A percentile compares a stretch with the other conserved stretches of the same genome.
Evolutionary conservation across 345 rosid species (phyloP).

Genomic region (Eucalyptus curtisii): DNA sequence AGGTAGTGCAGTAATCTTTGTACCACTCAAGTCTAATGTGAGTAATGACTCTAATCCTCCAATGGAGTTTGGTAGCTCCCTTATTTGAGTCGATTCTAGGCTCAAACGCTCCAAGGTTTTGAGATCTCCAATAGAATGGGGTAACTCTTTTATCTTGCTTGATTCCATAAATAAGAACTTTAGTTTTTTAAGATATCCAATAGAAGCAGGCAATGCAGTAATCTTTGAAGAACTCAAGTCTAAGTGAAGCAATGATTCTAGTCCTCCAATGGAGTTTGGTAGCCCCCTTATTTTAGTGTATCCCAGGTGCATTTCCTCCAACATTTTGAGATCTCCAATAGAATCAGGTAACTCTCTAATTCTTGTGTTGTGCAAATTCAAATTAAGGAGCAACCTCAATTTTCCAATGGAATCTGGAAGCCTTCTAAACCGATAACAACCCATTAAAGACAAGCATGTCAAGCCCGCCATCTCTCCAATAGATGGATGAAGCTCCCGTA

Average conservation of each 20-base stretch:
- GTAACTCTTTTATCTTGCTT: neutral
- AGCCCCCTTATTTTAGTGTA: neutral
- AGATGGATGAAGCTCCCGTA: neutral
- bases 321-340: neutral
- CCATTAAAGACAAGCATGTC: neutral
- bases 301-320: rapidly evolving
- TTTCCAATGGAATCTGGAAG: neutral
- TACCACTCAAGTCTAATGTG: rapidly evolving
- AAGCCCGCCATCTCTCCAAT: neutral
- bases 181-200: neutral
- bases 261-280: neutral
- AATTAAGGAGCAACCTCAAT: neutral
- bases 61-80: neutral
- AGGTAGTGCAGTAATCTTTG: neutral
- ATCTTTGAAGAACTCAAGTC: rapidly evolving
- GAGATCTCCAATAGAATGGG: neutral
- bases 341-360: neutral
- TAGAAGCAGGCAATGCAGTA: neutral
- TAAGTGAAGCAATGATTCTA: neutral
- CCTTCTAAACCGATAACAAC: neutral
- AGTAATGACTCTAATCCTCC: neutral
- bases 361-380: neutral
- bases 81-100: neutral
- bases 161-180: rapidly evolving
- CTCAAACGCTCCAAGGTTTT: rapidly evolving